Percentiles rank a stretch among this genome's conserved stretches.
Evolutionary conservation across 2,329 filamentous ascomycete genomes (phyloP).

Genomic region (Hirsutella rhossiliensis): DNA sequence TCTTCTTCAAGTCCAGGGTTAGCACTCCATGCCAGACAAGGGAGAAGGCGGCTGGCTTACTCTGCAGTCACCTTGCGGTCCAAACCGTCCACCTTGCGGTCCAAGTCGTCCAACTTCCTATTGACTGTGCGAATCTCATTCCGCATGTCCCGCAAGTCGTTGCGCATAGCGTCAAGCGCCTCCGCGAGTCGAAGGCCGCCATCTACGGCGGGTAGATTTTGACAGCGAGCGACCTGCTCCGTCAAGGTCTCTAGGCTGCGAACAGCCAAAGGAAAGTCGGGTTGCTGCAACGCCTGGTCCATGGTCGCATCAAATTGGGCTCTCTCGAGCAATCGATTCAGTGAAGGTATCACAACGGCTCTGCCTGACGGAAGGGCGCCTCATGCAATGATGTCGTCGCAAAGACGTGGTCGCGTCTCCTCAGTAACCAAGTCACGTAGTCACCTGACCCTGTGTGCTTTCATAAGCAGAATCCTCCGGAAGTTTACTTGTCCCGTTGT

Average conservation of each 20-base stretch:
- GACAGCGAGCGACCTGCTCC: slow-evolving; percentile 1
- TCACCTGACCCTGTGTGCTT: no score
- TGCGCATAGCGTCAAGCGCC: background rate
- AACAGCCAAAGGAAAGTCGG: background rate
- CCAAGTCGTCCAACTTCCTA: no score
- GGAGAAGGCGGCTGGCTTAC: background rate
- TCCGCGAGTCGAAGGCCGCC: background rate
- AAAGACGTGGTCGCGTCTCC: no score
- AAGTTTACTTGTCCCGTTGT: no score
- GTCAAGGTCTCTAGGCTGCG: slow-evolving; percentile 1
- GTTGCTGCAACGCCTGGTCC: background rate
- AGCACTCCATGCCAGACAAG: background rate
- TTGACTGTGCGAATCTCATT: no score
- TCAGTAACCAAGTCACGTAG: no score
- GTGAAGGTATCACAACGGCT: no score
- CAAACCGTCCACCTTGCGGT: background rate
- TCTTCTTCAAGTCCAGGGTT: background rate
- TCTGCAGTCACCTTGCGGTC: background rate
- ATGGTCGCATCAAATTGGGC: no score
- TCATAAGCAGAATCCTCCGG: no score
- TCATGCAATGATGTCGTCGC: no score
- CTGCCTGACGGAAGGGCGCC: no score
- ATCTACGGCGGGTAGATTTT: background rate
- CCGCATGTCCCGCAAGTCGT: background rate
- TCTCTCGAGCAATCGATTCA: no score